A percentile compares a stretch with the other conserved stretches of the same genome.
These are phyloP conservation scores for Adiantum capillusveneris DNA, from an alignment of 75 land plant genomes.

Conservation along the genomic window DNA sequence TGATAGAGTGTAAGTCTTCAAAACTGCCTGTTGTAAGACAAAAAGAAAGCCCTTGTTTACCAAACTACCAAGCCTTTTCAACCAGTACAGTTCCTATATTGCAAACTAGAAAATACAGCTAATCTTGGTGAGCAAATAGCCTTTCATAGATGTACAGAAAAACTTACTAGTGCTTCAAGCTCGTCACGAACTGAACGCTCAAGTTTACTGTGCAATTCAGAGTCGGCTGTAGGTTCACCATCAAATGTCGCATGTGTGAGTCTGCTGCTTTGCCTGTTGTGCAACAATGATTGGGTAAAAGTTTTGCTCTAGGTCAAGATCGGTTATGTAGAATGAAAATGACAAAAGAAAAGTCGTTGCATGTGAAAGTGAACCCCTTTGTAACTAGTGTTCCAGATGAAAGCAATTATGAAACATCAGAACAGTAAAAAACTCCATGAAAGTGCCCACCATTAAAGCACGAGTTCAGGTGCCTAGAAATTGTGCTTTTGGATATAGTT, in stretches of 20 bases:
- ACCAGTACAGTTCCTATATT: background rate
- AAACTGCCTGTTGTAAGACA: constrained; percentile 52
- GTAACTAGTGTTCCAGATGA: too few species aligned
- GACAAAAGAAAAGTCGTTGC: too few species aligned
- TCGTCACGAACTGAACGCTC: constrained; percentile 58
- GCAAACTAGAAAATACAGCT: background rate
- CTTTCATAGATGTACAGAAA: background rate
- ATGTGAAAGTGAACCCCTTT: too few species aligned
- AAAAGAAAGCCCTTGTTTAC: background rate
- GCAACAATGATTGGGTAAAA: too few species aligned
- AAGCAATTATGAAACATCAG: too few species aligned
- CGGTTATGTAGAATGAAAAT: too few species aligned
- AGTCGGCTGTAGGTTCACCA: constrained; percentile 80
- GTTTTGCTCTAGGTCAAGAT: too few species aligned
- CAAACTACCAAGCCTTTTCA: background rate
- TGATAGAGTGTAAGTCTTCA: constrained; percentile 62
- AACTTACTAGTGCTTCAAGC: constrained; percentile 62
- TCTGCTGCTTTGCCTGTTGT: constrained; percentile 61
- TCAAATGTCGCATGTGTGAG: constrained; percentile 75
- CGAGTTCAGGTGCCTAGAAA: too few species aligned
- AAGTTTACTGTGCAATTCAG: constrained; percentile 56
- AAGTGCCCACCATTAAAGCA: too few species aligned
- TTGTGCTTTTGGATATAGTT: too few species aligned
- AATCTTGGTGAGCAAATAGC: too few species aligned
- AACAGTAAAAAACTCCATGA: too few species aligned